phyloP scores from a whole-genome alignment of 345 rosid species.

The Fremontodendron californicum region DNA sequence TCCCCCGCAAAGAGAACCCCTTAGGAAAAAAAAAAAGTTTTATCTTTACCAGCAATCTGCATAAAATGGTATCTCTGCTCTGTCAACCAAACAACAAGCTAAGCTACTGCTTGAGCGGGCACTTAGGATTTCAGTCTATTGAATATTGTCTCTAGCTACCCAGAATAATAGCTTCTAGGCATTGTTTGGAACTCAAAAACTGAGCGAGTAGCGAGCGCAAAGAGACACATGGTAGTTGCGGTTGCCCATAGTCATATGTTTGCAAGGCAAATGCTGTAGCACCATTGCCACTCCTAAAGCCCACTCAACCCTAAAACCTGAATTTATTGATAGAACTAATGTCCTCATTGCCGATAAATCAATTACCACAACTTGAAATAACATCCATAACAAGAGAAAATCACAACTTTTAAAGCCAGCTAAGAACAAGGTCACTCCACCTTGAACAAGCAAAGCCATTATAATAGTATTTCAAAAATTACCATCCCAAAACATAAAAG shows the following conservation, averaged over 20 bases:
- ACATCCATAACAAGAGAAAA: not conserved
- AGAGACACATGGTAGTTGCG: not conserved
- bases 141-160: too few species aligned
- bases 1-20: not conserved
- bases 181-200: too few species aligned
- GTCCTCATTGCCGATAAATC: not conserved
- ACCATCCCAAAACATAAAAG: not conserved
- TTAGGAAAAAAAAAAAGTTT: not conserved
- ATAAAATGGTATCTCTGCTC: not conserved
- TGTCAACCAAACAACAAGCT: not conserved
- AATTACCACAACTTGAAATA: not conserved
- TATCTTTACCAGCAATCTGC: not conserved
- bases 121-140: too few species aligned
- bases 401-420: not conserved
- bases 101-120: not conserved
- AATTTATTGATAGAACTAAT: not conserved
- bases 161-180: too few species aligned
- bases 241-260: too few species aligned
- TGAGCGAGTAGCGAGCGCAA: too few species aligned
- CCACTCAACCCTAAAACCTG: not conserved
- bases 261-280: too few species aligned
- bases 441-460: constrained; percentile 4
- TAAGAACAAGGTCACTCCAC: not conserved
- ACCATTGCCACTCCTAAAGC: not conserved
- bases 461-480: not conserved